Base-by-base conservation (phyloP, 2,329 filamentous ascomycete species). In the Aureobasidium sp. region DNA sequence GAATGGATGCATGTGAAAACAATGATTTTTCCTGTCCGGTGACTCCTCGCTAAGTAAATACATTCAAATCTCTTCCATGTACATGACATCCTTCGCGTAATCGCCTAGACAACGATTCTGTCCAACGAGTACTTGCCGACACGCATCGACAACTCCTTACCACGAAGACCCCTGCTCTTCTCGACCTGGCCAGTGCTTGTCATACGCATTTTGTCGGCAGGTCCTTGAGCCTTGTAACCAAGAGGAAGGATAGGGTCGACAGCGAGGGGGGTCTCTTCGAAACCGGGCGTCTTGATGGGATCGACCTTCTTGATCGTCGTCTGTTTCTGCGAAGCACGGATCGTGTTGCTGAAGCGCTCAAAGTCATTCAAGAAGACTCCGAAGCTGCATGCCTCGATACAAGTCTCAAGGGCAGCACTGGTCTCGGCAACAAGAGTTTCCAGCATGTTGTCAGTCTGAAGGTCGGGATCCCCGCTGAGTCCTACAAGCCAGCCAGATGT, bases 71-170 rank as follows among this genome's bases (percentile, higher is more conserved):
- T 40, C 19, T 49, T 58, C 43, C n/a, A 40, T 46, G 29, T 37
- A 57, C 29, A 27, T 37, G 13, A 33, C 4, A 23, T 27, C 17
- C 21, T n/a, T 21, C 21, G 13, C 33, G 40, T 19, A 57, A 25
- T 17, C 19, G n/a, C 43, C 21, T 58, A 58, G n/a, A 58, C 55
- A 21, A 58, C 55, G 21, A 95, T 85, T 74, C 84, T 84, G 76
- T 96, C 90, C 65, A 93, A 81, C 49, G 88, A 90, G 75, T 96
- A 96, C 65, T 86, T 84, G 60, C 88, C 88, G 63, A 92, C 87
- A 70, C 86, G 86, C 75, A 89, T 88, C 70, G 88, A 90, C 69
- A 88, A 84, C 71, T 95, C 75, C 73, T 88, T 84, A 19, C 88
- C 89, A 61, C 86, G 85, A 75, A 95, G 88, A 72, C 90, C 80